Conservation (phyloP, 148 eudicot species). For the Dysphania ambrosioides region DNA sequence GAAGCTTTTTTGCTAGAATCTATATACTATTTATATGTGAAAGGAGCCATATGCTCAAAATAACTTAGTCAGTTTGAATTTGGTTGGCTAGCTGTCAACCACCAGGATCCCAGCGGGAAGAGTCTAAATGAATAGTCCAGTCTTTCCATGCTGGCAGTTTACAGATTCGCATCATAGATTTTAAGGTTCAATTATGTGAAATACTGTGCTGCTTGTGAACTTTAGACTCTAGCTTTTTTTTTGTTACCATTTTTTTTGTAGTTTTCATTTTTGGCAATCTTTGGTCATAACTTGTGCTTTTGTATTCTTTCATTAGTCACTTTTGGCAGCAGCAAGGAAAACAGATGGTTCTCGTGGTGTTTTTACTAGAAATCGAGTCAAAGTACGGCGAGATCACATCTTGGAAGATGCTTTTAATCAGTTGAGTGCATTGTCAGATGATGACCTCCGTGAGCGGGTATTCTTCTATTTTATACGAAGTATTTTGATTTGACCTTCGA, state of each 20-base stretch:
- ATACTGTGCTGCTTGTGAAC: too few species aligned
- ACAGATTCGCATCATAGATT: too few species aligned
- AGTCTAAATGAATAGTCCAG: too few species aligned
- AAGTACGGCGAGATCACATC: slow-evolving; percentile 81
- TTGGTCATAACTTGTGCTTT: slow-evolving; percentile 9
- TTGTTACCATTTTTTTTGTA: not conserved
- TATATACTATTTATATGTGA: too few species aligned
- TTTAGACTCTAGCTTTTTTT: too few species aligned
- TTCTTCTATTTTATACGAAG: not conserved
- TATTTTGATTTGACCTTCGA: not conserved
- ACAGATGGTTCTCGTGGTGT: slow-evolving; percentile 51
- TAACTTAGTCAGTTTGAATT: too few species aligned
- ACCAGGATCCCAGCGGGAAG: too few species aligned
- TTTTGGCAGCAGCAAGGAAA: slow-evolving; percentile 59
- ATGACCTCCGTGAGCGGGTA: slow-evolving; percentile 86
- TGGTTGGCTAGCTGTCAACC: too few species aligned
- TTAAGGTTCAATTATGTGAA: too few species aligned
- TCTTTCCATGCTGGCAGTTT: too few species aligned
- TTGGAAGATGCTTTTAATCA: slow-evolving; percentile 90
- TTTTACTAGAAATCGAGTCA: slow-evolving; percentile 66
- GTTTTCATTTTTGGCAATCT: slow-evolving; percentile 1
- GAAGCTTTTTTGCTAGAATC: too few species aligned
- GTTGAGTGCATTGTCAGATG: slow-evolving; percentile 67
- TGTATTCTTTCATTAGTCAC: slow-evolving; percentile 46
- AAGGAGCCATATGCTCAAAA: too few species aligned